phyloP scores from a whole-genome alignment of 176 grass and related monocot species.

The Rhynchospora breviuscula region DNA sequence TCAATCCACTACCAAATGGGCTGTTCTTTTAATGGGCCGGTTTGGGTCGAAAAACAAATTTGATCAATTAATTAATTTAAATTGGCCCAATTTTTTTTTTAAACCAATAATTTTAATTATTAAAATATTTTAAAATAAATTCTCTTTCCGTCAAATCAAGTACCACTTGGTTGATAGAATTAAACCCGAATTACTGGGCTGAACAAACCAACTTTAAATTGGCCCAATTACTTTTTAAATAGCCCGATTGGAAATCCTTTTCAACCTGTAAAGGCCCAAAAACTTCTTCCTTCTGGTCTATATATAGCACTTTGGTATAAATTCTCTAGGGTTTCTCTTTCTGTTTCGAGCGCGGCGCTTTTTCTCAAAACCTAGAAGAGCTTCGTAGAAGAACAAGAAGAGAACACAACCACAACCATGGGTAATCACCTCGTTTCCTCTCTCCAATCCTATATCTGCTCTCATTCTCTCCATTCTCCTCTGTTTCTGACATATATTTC shows the following conservation, averaged over 20 bases:
- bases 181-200: no score
- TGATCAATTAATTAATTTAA: no score
- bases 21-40: no score
- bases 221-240: no score
- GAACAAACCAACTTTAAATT: no score
- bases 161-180: no score
- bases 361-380: neutral
- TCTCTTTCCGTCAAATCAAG: no score
- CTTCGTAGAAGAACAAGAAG: neutral
- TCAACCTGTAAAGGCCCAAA: neutral
- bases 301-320: neutral
- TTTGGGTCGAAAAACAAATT: no score
- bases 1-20: no score
- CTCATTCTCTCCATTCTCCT: neutral
- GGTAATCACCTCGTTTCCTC: conserved; percentile 29
- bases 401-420: conserved; percentile 23
- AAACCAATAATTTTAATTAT: no score
- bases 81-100: no score
- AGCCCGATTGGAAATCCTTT: neutral
- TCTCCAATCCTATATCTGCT: neutral
- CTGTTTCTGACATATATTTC: neutral
- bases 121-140: no score
- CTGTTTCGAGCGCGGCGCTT: neutral
- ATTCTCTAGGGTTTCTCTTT: neutral
- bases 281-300: neutral